phyloP scores from a whole-genome alignment of 305 asterid species.

The Lippia alba region DNA sequence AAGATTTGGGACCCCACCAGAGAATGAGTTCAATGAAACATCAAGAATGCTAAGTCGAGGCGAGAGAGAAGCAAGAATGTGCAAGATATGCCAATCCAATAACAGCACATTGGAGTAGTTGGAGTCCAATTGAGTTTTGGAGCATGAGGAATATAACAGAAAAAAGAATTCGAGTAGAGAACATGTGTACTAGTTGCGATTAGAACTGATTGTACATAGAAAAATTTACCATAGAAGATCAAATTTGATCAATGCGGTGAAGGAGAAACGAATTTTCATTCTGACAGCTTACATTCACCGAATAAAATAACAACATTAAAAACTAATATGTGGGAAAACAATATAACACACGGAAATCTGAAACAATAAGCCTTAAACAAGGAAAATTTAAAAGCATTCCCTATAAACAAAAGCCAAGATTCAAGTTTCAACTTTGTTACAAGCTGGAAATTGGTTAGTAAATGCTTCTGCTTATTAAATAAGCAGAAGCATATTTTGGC shows the following conservation, averaged over 20 bases:
- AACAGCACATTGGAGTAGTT: slow-evolving; percentile 42
- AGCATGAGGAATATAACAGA: slow-evolving; percentile 48
- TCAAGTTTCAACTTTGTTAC: slow-evolving; percentile 30
- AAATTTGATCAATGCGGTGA: too few relatives aligned
- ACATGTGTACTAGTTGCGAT: slow-evolving; percentile 56
- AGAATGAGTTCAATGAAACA: slow-evolving; percentile 60
- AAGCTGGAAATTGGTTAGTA: slow-evolving; percentile 4
- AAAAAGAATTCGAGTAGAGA: slow-evolving; percentile 55
- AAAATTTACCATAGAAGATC: too few relatives aligned
- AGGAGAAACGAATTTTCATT: too few relatives aligned
- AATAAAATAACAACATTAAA: neutral
- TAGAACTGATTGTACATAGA: neutral
- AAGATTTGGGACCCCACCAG: slow-evolving; percentile 54
- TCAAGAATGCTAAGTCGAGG: slow-evolving; percentile 50
- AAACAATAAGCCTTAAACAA: slow-evolving; percentile 29
- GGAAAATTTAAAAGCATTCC: slow-evolving; percentile 15
- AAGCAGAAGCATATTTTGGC: too few relatives aligned
- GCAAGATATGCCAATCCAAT: slow-evolving; percentile 68
- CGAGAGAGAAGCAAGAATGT: slow-evolving; percentile 51
- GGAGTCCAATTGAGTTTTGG: slow-evolving; percentile 59
- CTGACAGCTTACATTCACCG: slow-evolving; percentile 28
- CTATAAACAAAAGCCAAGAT: slow-evolving; percentile 41
- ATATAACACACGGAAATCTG: neutral
- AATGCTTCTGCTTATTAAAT: too few relatives aligned
- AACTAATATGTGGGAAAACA: slow-evolving; percentile 8